Percentiles rank a stretch among this genome's conserved stretches.
Evolutionary conservation across 2,329 filamentous ascomycete genomes (phyloP).

Genomic region (Alternaria sp.): DNA sequence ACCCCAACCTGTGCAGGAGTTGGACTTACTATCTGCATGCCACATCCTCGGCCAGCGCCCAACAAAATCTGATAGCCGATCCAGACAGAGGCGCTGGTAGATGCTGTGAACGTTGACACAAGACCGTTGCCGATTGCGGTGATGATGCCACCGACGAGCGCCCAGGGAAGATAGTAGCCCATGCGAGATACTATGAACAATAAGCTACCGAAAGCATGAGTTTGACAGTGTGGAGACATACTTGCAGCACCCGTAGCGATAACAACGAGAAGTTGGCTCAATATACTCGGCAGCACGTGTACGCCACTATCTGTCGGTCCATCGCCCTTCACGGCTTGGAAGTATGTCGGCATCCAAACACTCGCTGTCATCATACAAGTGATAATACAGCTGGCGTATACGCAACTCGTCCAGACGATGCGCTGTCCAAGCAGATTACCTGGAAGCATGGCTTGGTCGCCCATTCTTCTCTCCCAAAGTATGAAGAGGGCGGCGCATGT

Average conservation of each 20-base stretch:
- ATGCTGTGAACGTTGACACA: conserved; percentile 46
- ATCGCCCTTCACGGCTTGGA: conserved; percentile 49
- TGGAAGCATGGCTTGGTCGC: conserved; percentile 49
- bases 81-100: conserved; percentile 38
- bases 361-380: conserved; percentile 19
- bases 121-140: conserved; percentile 51
- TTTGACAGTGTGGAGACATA: conserved; percentile 1
- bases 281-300: conserved; percentile 46
- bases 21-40: conserved; percentile 30
- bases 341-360: conserved; percentile 46
- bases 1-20: background rate
- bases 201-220: background rate
- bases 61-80: conserved; percentile 37
- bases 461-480: conserved; percentile 45
- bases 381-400: conserved; percentile 12
- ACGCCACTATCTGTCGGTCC: conserved; percentile 50
- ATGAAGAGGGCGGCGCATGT: conserved; percentile 40
- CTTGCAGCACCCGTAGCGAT: conserved; percentile 24
- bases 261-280: conserved; percentile 30
- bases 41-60: conserved; percentile 32
- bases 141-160: conserved; percentile 35
- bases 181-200: conserved; percentile 15
- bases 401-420: conserved; percentile 39
- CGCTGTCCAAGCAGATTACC: conserved; percentile 39
- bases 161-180: conserved; percentile 40